Evolutionary conservation across 108 stramenopile species (phyloP).

Genomic region (Skeletonema grethae): DNA sequence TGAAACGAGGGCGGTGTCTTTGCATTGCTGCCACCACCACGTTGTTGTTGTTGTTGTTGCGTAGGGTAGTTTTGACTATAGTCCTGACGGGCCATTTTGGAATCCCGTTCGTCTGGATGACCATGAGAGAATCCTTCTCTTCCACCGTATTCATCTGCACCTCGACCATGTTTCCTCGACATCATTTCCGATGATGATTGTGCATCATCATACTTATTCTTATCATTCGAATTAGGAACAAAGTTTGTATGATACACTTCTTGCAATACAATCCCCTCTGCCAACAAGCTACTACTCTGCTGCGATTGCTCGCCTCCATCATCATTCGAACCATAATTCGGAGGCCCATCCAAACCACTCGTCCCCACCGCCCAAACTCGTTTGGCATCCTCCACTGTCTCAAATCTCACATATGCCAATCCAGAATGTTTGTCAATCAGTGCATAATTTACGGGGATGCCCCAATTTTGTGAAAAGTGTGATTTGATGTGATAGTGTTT

Average conservation of each 20-base stretch:
- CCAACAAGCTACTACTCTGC: constrained; percentile 5
- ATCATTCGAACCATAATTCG: background rate
- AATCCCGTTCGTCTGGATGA: background rate
- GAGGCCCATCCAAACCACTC: constrained; percentile 21
- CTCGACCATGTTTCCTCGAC: constrained; percentile 4
- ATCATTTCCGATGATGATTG: background rate
- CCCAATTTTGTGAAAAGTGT: constrained; percentile 12
- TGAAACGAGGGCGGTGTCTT: background rate
- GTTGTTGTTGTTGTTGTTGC: background rate
- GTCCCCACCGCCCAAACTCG: constrained; percentile 27
- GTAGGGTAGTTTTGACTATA: background rate
- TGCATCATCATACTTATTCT: background rate
- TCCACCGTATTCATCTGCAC: background rate
- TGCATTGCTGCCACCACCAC: too few species aligned
- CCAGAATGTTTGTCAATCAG: constrained; percentile 12
- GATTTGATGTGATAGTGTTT: constrained; percentile 11
- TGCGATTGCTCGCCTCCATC: background rate
- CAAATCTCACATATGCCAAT: constrained; percentile 29
- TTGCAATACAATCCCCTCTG: constrained; percentile 24
- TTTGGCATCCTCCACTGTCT: constrained; percentile 8
- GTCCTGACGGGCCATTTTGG: background rate
- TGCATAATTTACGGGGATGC: constrained; percentile 10
- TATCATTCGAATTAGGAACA: background rate
- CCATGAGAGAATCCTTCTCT: background rate
- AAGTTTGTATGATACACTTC: constrained; percentile 28